Base-by-base conservation (phyloP, 2,329 filamentous ascomycete species). In the Aspergillus sp. region DNA sequence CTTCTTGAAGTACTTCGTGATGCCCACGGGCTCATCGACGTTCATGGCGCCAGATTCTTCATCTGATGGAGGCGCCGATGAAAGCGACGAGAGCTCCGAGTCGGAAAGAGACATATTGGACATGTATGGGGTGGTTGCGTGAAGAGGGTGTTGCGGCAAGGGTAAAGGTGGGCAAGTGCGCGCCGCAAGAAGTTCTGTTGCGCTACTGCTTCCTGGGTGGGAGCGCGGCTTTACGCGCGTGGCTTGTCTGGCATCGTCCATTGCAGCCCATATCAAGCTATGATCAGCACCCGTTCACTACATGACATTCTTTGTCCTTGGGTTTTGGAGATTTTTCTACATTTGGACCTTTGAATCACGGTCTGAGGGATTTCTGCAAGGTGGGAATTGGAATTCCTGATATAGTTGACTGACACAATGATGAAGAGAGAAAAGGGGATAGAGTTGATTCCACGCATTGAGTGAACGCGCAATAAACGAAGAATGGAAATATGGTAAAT, bases 21-120 rank as follows among this genome's bases (percentile, higher is more conserved):
- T 76, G 45, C 77, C 79, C 32, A 73, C 69, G 32, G 72, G 72
- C 64, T 76, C 73, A 52, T 79, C 75, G 56, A 78, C 67, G 53
- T 74, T 72, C 62, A 74, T 74, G 16, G 72, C 70, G 61, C 74
- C 70, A 18, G 73, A 71, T 68, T 87, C 85, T 69, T 88, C 84
- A 67, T 87, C 85, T 46, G 81, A 82, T 22, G 84, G 81, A 14
- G 84, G 83, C 51, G 83, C 81, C 52, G 85, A 86, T 36, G 85
- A 87, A 52, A 87, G 77, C 24, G 81, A 82, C 26, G 83, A 84
- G 46, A 83, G 81, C 60, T 86, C 84, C 46, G 82, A 83, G 69
- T 85, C 84, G 61, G 80, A 81, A 76, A 83, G 82, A 54, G 75
- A 73, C 74, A 78, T 78, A 65, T 60, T 75, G 57, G 67, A 67